Percentiles rank a stretch among this genome's conserved stretches.
phyloP scores from a whole-genome alignment of 1,284 basidiomycete species.

The Sporisorium reilianum region DNA sequence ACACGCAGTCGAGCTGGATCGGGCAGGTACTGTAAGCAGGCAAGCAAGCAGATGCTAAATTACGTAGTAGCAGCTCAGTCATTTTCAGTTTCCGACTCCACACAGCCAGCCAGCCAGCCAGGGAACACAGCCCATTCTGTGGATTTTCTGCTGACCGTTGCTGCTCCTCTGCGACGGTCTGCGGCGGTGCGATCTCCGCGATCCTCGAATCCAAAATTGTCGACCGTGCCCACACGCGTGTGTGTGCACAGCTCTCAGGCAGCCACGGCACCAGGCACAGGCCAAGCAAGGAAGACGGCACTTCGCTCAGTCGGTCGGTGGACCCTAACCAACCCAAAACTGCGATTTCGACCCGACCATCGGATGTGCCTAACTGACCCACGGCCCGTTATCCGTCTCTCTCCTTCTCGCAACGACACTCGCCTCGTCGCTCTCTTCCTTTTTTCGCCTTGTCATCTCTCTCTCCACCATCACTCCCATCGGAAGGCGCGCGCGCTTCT shows the following conservation, averaged over 20 bases:
- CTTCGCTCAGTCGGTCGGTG: not conserved
- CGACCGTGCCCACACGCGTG: too few species aligned
- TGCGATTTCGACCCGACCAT: constrained; percentile 1
- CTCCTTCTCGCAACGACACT: not conserved
- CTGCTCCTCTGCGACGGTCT: not conserved
- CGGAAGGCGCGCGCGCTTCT: not conserved
- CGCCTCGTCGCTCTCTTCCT: not conserved
- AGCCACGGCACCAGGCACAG: not conserved
- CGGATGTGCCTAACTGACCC: not conserved
- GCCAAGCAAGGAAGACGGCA: not conserved
- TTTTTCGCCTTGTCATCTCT: too few species aligned
- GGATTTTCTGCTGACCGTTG: not conserved
- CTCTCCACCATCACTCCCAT: not conserved
- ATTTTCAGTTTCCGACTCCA: constrained; percentile 1
- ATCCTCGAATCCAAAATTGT: not conserved
- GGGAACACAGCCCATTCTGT: too few species aligned
- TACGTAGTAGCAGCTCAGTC: not conserved
- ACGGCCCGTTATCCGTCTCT: not conserved
- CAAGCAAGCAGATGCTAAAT: not conserved
- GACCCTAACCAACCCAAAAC: not conserved
- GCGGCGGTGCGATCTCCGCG: constrained; percentile 1
- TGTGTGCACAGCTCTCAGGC: too few species aligned
- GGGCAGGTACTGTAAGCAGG: too few species aligned
- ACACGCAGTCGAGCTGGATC: not conserved
- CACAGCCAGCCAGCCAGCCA: constrained; percentile 4